Percentiles rank a stretch among this genome's conserved stretches.
phyloP scores from a whole-genome alignment of 352 stramenopile genomes.

The Pythium myriotylum region DNA sequence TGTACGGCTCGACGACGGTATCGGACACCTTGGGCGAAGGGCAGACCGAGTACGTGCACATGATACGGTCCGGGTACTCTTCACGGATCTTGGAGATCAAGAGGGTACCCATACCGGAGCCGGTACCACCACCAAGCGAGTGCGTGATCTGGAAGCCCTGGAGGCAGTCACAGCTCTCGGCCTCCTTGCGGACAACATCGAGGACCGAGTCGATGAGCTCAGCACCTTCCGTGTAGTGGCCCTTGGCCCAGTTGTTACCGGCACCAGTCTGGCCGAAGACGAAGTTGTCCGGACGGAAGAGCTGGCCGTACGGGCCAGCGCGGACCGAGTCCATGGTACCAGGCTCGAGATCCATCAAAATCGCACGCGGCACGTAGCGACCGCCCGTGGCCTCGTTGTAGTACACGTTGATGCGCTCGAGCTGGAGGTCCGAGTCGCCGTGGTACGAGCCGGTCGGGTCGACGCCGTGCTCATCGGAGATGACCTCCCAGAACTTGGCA shows the following conservation, averaged over 20 bases:
- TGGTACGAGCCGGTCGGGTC: slow-evolving; percentile 92
- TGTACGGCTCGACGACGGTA: slow-evolving; percentile 99
- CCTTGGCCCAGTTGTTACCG: slow-evolving; percentile 99
- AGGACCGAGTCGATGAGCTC: slow-evolving; percentile 99
- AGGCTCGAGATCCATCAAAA: slow-evolving; percentile 99
- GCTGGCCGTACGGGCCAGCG: slow-evolving; percentile 93
- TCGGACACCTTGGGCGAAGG: slow-evolving; percentile 98
- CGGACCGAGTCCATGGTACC: slow-evolving; percentile 99
- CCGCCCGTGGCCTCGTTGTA: slow-evolving; percentile 98
- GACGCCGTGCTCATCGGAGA: slow-evolving; percentile 96
- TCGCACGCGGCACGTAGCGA: slow-evolving; percentile 97
- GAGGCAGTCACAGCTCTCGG: slow-evolving; percentile 98
- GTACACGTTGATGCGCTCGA: slow-evolving; percentile 99
- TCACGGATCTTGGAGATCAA: slow-evolving; percentile 99
- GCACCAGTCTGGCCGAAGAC: slow-evolving; percentile 98
- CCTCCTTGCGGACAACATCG: slow-evolving; percentile 98
- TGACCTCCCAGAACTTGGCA: slow-evolving; percentile 98
- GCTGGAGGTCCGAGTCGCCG: slow-evolving; percentile 96
- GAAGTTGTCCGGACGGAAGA: slow-evolving; percentile 99
- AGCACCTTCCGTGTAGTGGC: slow-evolving; percentile 99
- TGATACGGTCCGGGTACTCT: slow-evolving; percentile 99
- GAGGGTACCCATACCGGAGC: slow-evolving; percentile 98
- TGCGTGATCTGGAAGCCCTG: slow-evolving; percentile 99
- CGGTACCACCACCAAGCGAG: slow-evolving; percentile 98
- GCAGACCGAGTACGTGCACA: slow-evolving; percentile 99